Base-by-base conservation (phyloP, 225 moss, liverwort and hornwort species). In the Polytrichum formosum region DNA sequence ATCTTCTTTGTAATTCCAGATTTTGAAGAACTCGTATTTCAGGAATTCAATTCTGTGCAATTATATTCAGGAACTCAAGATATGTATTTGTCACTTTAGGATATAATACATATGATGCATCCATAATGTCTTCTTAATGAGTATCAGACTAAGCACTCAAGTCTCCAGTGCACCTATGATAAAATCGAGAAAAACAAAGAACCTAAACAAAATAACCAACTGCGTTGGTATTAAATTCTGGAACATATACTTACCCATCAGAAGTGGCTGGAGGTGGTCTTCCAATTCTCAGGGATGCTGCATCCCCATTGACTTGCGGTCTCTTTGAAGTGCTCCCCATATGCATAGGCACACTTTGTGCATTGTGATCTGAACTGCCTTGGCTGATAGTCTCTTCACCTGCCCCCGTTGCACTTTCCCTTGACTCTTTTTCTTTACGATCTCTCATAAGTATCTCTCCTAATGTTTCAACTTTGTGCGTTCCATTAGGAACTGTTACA, bases 401-500 rank as follows among this genome's bases (percentile, higher is more conserved):
- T 75, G 82, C 66, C 71, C 71, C 79, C 75, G 79, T 80, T 82
- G 73, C 87, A 77, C 75, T 73, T 73, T 82, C 84, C 77, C 62
- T 76, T 62, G 82, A 78, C 73, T 73, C 59, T 77, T 66, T 71
- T 72, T 71, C 77, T 72, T 67, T 74, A 26, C 65, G 73, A 65
- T 78, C 84, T 73, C 79, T 84, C 71, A 71, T 72, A 76, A 88
- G 72, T 33, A 88, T 66, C 77, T 84, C 87, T 77, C 87, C 84
- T 79, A 88, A 60, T 17, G 84, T 84, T 63, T 80, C 82, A 63
- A 82, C 28, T 75, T 71, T 76, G 37, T 55, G 72, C 2, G 68
- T 71, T 77, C 77, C 82, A 75, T 71, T 84, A 60, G 65, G 58
- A 28, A 54, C 16, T 58, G 73, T 60, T 53, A 55, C 28, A 56